Percentiles rank a stretch among this genome's conserved stretches.
Conservation (phyloP, 1,284 basidiomycete species). For the Kwoniella shivajii region DNA sequence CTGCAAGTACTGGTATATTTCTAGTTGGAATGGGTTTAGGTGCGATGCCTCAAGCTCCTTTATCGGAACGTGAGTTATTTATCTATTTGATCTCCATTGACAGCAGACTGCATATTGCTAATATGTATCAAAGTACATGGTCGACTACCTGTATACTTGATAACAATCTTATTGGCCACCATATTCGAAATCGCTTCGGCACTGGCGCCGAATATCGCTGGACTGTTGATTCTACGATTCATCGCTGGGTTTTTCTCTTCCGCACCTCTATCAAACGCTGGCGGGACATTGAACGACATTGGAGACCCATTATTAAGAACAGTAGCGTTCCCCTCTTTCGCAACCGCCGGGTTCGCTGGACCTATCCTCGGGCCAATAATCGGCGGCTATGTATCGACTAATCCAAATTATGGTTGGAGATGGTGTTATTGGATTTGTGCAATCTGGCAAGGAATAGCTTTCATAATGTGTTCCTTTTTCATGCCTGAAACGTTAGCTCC, state of each 20-base stretch:
- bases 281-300: slow-evolving; percentile 31
- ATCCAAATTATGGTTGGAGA: slow-evolving; percentile 25
- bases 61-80: slow-evolving; percentile 28
- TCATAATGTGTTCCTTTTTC: slow-evolving; percentile 20
- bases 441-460: slow-evolving; percentile 29
- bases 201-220: slow-evolving; percentile 18
- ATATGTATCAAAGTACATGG: slow-evolving; percentile 23
- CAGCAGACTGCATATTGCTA: background rate
- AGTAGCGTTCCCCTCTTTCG: slow-evolving; percentile 25
- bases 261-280: slow-evolving; percentile 30
- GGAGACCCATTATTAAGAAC: slow-evolving; percentile 25
- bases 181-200: slow-evolving; percentile 30
- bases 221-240: slow-evolving; percentile 28
- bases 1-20: slow-evolving; percentile 27
- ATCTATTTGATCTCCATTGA: background rate
- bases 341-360: slow-evolving; percentile 30
- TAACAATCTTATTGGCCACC: slow-evolving; percentile 27
- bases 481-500: slow-evolving; percentile 34
- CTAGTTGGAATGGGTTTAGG: slow-evolving; percentile 32
- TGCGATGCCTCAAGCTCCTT: slow-evolving; percentile 32
- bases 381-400: slow-evolving; percentile 21
- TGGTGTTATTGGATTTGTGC: slow-evolving; percentile 33
- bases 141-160: slow-evolving; percentile 31
- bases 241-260: slow-evolving; percentile 31
- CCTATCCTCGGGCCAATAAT: slow-evolving; percentile 28